Evolutionary conservation across 164 flowering plant species (phyloP), one percentile per base, ranked within the genome.

Genomic region (Nymphaea colorata): DNA sequence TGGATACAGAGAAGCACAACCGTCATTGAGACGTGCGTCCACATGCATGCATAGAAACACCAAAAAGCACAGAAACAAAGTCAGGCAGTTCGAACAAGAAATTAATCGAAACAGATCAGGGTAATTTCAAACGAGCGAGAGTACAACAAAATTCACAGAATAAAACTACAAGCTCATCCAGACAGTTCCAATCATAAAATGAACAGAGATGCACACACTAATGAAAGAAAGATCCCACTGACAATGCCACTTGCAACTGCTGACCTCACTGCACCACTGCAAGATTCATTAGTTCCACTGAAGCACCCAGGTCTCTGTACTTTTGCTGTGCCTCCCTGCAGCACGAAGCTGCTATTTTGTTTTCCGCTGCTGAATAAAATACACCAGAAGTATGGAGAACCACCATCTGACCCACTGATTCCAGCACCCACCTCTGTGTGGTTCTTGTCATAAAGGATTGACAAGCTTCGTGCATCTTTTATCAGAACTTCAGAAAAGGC

Each of bases 311-410:
- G 93, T 59, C 79, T 72, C 6, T 84, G 76, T 41, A 74, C 51
- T 79, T 84, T 90, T 2, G 83, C 82, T 44, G 66, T 83, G 53
- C 85, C 88, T 42, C 79, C 86, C 16, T 82, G 87, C 12, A 80
- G 69, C 41, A 75, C 81, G 68, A 90, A 90, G 75, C 87, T 89
- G 71, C 80, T 76, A 67, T 82, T 87, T n/a, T 69, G 15, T 59
- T 69, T 75, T 5, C 96, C 97, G 68, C 70, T 77, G 79, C 97
- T 88, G 75, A 93, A 91, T 55, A 93, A 73, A 59, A 93, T 84
- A 67, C 97, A 91, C 98, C 98, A 93, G 77, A 93, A 93, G 68
- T 91, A 91, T 3, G 98, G 97, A 6, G 84, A 57, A 3, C 96
- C 97, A 12, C 96, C 94, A 77, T 82, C 93, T 3, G 78, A 74